These are phyloP conservation scores for Panaeolus papilionaceus DNA, from an alignment of 768 basidiomycete species.

Conservation along the genomic window DNA sequence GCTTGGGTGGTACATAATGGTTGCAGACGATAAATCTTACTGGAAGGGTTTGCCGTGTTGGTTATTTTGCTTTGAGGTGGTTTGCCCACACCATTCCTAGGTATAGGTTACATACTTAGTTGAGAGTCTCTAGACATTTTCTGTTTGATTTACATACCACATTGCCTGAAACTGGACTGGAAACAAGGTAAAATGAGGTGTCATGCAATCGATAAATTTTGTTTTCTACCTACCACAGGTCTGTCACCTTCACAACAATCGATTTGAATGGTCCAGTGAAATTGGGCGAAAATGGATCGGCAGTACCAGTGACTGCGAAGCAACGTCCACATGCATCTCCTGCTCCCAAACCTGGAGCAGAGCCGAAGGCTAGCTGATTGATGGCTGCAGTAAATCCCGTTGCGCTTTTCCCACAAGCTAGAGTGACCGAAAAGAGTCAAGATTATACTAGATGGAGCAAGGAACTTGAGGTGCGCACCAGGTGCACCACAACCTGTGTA, in stretches of 20 bases:
- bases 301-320: slow-evolving; percentile 55
- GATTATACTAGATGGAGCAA: not conserved
- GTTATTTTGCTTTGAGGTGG: slow-evolving; percentile 45
- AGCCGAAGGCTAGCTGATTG: slow-evolving; percentile 62
- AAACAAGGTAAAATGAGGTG: slow-evolving; percentile 9
- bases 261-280: slow-evolving; percentile 57
- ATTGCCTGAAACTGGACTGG: slow-evolving; percentile 53
- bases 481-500: slow-evolving; percentile 58
- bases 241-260: slow-evolving; percentile 60
- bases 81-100: slow-evolving; percentile 62
- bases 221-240: slow-evolving; percentile 41
- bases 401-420: slow-evolving; percentile 59
- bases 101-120: not conserved
- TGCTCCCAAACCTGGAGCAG: slow-evolving; percentile 52
- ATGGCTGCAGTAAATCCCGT: slow-evolving; percentile 62
- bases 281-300: slow-evolving; percentile 58
- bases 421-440: slow-evolving; percentile 13
- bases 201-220: not conserved
- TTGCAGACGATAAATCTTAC: slow-evolving; percentile 37
- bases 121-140: not conserved
- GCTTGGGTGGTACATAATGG: not conserved
- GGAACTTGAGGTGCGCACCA: slow-evolving; percentile 36
- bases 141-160: slow-evolving; percentile 31
- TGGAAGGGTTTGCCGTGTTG: slow-evolving; percentile 53
- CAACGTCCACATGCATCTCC: slow-evolving; percentile 70